Evolutionary conservation across 768 basidiomycete species (phyloP).

Genomic region (Russula sp.): DNA sequence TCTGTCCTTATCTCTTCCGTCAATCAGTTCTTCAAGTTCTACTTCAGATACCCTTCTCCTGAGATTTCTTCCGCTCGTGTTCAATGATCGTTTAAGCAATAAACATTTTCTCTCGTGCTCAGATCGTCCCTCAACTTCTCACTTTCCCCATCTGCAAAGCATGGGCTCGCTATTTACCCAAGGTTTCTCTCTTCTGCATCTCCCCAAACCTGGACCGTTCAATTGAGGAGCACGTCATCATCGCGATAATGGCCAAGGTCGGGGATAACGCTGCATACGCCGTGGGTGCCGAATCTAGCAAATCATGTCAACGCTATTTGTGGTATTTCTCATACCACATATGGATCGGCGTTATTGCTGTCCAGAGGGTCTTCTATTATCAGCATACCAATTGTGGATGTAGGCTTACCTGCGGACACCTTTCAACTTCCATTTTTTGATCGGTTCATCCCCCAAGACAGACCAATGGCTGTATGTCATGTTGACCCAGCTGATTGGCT

Average conservation of each 20-base stretch:
- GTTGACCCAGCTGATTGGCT: slow-evolving; percentile 40
- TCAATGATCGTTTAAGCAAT: background rate
- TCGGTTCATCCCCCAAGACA: background rate
- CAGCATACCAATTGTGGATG: slow-evolving; percentile 35
- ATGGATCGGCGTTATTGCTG: slow-evolving; percentile 40
- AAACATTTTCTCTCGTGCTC: slow-evolving; percentile 4
- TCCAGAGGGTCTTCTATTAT: slow-evolving; percentile 43
- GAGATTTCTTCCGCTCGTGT: slow-evolving; percentile 18
- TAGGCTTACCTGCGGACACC: background rate
- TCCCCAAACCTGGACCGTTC: slow-evolving; percentile 62
- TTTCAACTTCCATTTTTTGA: background rate
- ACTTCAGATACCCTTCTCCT: slow-evolving; percentile 54
- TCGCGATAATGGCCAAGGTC: slow-evolving; percentile 39
- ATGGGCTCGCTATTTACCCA: slow-evolving; percentile 51
- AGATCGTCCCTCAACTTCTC: slow-evolving; percentile 62
- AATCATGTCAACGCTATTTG: background rate
- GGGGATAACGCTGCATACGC: slow-evolving; percentile 33
- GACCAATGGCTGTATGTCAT: slow-evolving; percentile 37
- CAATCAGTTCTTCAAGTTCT: slow-evolving; percentile 81
- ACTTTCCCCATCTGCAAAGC: slow-evolving; percentile 61
- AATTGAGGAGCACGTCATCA: slow-evolving; percentile 67
- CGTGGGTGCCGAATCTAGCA: slow-evolving; percentile 14
- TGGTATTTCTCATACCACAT: background rate
- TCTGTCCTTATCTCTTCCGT: slow-evolving; percentile 58
- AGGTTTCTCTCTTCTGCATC: slow-evolving; percentile 43